A percentile compares a stretch with the other conserved stretches of the same genome.
Conservation (phyloP, 2,329 filamentous ascomycete genomes). For the Colletotrichum tamarilloi region DNA sequence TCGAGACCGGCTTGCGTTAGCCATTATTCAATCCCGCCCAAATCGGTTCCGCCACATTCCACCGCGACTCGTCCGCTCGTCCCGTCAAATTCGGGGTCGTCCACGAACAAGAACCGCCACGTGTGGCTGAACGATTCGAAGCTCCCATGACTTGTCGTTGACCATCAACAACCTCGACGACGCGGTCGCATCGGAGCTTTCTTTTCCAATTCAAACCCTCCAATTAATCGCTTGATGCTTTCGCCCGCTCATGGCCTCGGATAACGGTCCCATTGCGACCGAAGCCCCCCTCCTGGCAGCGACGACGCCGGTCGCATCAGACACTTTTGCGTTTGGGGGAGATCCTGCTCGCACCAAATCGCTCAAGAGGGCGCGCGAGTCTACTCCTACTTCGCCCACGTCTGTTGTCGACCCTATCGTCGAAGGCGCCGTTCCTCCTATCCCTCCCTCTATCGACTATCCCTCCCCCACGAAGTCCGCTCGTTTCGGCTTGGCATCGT, state of each 20-base stretch:
- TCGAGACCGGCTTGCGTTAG: conserved; percentile 11
- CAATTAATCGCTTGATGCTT: conserved; percentile 29
- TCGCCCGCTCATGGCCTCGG: conserved; percentile 60
- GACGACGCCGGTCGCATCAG: conserved; percentile 49
- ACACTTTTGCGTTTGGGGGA: conserved; percentile 49
- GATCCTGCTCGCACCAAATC: conserved; percentile 51
- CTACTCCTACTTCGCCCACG: conserved; percentile 52
- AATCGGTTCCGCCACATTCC: conserved; percentile 31
- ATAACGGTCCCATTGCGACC: conserved; percentile 63
- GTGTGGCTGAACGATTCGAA: conserved; percentile 34
- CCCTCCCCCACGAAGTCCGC: conserved; percentile 65
- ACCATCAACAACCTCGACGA: conserved; percentile 23
- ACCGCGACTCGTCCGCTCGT: conserved; percentile 33
- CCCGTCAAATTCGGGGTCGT: conserved; percentile 33
- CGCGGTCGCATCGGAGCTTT: conserved; percentile 23
- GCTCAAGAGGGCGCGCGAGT: conserved; percentile 56
- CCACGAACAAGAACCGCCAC: conserved; percentile 32
- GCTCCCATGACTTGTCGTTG: conserved; percentile 32
- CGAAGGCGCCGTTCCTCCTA: conserved; percentile 20
- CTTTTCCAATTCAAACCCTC: background rate
- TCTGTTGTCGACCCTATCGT: conserved; percentile 40
- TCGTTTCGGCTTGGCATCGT: conserved; percentile 55
- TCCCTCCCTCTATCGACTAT: conserved; percentile 30
- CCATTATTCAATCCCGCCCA: conserved; percentile 22
- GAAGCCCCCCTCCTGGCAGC: conserved; percentile 57